These are phyloP conservation scores for Leptomonas pyrrhocoris DNA, from an alignment of 208 protist species.

Conservation along the genomic window DNA sequence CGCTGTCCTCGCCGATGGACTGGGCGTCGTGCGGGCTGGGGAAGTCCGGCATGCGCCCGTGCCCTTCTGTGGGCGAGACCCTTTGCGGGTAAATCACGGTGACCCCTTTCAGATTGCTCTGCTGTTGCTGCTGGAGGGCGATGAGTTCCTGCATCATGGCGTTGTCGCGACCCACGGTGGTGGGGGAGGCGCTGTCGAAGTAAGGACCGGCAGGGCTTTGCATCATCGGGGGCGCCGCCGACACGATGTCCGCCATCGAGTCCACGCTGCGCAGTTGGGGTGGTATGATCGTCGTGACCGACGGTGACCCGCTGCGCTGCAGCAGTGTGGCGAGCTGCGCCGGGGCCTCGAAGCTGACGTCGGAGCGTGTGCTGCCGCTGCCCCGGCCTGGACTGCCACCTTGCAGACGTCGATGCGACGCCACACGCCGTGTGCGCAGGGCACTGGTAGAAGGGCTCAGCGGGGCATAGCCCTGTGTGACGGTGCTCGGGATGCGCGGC, in stretches of 20 bases:
- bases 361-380: constrained; percentile 8
- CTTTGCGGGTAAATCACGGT: constrained; percentile 48
- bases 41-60: constrained; percentile 19
- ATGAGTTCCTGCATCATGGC: constrained; percentile 20
- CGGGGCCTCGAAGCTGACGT: constrained; percentile 14
- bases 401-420: constrained; percentile 8
- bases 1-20: constrained; percentile 29
- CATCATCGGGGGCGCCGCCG: constrained; percentile 14
- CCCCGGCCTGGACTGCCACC: neutral
- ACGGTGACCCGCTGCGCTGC: constrained; percentile 11
- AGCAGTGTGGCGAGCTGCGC: constrained; percentile 5
- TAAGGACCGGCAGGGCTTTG: constrained; percentile 4
- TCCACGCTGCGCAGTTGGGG: constrained; percentile 21
- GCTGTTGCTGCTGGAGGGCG: constrained; percentile 14
- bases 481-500: neutral
- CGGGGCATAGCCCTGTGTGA: constrained; percentile 9
- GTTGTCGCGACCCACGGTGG: constrained; percentile 19
- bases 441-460: constrained; percentile 19
- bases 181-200: neutral
- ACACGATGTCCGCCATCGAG: constrained; percentile 21
- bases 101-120: constrained; percentile 26
- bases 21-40: constrained; percentile 17
- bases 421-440: constrained; percentile 38
- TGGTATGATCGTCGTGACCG: too few species aligned
- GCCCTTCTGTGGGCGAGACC: constrained; percentile 24